Evolutionary conservation across 2,329 filamentous ascomycete species (phyloP).

Genomic region (Cercospora janseana): DNA sequence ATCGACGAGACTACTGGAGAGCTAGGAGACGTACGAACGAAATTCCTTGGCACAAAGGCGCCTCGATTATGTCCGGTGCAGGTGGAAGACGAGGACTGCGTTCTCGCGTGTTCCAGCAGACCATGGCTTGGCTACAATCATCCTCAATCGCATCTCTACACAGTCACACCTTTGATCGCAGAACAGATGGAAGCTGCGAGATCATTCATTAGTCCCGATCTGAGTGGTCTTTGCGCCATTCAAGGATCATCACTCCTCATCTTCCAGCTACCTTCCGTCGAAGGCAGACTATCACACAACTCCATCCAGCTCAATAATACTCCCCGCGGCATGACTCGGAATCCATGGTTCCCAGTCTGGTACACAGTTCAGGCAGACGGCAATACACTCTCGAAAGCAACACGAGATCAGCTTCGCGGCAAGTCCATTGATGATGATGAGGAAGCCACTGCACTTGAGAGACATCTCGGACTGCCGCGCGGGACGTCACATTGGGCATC

Average conservation of each 20-base stretch:
- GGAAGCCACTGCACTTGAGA: constrained; percentile 36
- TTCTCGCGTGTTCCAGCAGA: constrained; percentile 85
- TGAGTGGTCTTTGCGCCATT: constrained; percentile 39
- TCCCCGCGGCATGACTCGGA: constrained; percentile 79
- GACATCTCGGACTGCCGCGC: constrained; percentile 85
- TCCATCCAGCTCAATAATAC: constrained; percentile 78
- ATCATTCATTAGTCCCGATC: constrained; percentile 92
- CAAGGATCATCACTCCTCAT: constrained; percentile 51
- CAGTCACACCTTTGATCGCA: constrained; percentile 76
- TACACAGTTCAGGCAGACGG: constrained; percentile 94
- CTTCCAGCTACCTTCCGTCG: constrained; percentile 59
- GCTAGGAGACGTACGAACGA: constrained; percentile 87
- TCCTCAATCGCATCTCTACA: constrained; percentile 79
- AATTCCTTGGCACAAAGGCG: constrained; percentile 87
- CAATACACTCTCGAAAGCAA: constrained; percentile 79
- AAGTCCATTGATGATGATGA: constrained; percentile 23
- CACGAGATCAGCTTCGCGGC: constrained; percentile 48
- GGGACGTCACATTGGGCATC: constrained; percentile 89
- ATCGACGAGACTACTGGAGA: constrained; percentile 95
- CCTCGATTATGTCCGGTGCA: constrained; percentile 90
- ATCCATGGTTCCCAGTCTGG: constrained; percentile 84
- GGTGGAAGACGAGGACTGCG: constrained; percentile 71
- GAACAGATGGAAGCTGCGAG: constrained; percentile 87
- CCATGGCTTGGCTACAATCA: constrained; percentile 97
- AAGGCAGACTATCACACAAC: constrained; percentile 29